Base-by-base conservation (phyloP, 2,329 filamentous ascomycete species). In the Fusarium sororula region DNA sequence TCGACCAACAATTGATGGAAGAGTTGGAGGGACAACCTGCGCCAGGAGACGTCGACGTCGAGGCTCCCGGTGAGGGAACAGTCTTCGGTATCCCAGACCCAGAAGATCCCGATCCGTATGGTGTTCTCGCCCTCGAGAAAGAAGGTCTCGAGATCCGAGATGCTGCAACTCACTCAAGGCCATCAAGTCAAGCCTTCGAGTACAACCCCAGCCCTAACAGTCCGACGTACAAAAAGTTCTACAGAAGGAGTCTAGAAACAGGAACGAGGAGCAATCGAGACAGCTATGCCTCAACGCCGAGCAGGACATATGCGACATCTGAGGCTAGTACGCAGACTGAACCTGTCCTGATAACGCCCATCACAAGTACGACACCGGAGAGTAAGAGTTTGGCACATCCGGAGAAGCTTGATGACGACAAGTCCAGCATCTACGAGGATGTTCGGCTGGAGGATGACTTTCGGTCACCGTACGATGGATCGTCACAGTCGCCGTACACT, bases 71-170 rank as follows among this genome's bases (percentile, higher is more conserved):
- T 0, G 70, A 75, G 6, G 76, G 58, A 5, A 75, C 66, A n/a
- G 38, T 81, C 2, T 84, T 84, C 57, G 82, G 82, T 18, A 78
- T 84, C n/a, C 82, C 82, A 0, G 79, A 82, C 13, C 78, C 77
- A 6, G 77, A 80, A 20, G 82, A 84, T 42, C 81, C 82, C 1
- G 82, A 84, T 67, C 82, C 82, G 0, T 84, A 79, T 45, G 82
- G 82, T 3, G 82, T 83, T 5, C 63, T 77, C 3, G 82, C 82
- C 2, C 74, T 84, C 11, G 79, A 83, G 60, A 80, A 77, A 42
- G 77, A 84, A 56, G 82, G 82, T 0, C 66, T 84, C 4, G 81
- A 81, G 10, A 81, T 84, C 14, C 78, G 79, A 11, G 82, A 84
- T 17, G 82, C 82, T 4, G 80, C 77, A 4, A 83, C 81, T 4